A percentile compares a stretch with the other conserved stretches of the same genome.
Evolutionary conservation across 148 eudicot species (phyloP).

Genomic region (Mesembryanthemum crystallinum): DNA sequence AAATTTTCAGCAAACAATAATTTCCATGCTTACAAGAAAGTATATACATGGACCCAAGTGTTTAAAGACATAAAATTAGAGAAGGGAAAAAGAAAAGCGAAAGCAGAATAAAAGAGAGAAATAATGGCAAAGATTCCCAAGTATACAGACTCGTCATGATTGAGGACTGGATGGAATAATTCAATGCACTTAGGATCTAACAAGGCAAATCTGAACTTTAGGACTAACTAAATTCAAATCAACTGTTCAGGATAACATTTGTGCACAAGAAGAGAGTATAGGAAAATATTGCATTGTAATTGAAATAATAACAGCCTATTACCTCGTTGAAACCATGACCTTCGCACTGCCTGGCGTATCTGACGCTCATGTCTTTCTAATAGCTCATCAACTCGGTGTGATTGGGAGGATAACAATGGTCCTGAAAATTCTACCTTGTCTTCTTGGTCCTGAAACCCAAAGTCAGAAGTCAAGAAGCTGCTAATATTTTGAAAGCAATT

Average conservation of each 20-base stretch:
- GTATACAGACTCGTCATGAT: not conserved
- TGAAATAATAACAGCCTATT: conserved; percentile 5
- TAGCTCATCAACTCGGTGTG: conserved; percentile 68
- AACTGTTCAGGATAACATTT: not conserved
- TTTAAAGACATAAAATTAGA: not conserved
- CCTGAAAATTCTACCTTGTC: conserved; percentile 90
- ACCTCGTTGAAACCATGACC: conserved; percentile 95
- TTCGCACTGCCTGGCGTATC: conserved; percentile 82
- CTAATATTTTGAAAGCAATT: not conserved
- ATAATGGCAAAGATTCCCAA: not conserved
- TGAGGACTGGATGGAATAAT: conserved; percentile 7
- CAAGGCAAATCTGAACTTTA: not conserved
- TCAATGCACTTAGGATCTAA: conserved; percentile 6
- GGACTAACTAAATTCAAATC: not conserved
- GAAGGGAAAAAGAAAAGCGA: not conserved
- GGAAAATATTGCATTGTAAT: not conserved
- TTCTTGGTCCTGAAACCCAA: conserved; percentile 51
- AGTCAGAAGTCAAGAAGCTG: conserved; percentile 8
- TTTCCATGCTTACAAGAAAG: not conserved
- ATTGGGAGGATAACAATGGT: conserved; percentile 69
- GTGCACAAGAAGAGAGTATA: not conserved
- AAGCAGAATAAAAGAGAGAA: not conserved
- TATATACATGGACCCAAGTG: conserved; percentile 12
- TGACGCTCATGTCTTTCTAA: conserved; percentile 87
- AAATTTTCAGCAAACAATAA: conserved; percentile 4